Evolutionary conservation across 305 asterid species (phyloP).

Genomic region (Fraxinus latifolia): DNA sequence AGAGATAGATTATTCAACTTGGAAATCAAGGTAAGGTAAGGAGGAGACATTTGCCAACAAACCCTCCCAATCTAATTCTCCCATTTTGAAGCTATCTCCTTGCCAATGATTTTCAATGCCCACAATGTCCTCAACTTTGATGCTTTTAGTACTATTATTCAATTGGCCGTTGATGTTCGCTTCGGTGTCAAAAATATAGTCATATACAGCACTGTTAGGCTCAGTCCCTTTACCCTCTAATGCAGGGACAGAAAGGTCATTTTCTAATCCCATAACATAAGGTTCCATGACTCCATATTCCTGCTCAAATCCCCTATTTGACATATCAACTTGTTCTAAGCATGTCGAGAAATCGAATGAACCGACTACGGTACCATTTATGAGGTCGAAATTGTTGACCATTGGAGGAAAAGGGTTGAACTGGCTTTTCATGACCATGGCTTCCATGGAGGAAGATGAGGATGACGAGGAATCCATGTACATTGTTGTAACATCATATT

Average conservation of each 20-base stretch:
- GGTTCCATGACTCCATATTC: conserved; percentile 39
- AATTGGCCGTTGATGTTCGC: conserved; percentile 22
- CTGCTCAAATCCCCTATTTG: conserved; percentile 29
- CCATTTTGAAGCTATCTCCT: conserved; percentile 68
- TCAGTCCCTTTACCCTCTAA: conserved; percentile 38
- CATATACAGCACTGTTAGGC: conserved; percentile 27
- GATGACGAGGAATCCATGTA: conserved; percentile 65
- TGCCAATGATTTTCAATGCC: conserved; percentile 70
- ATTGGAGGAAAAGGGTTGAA: conserved; percentile 42
- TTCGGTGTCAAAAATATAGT: conserved; percentile 28
- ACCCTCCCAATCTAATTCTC: conserved; percentile 96
- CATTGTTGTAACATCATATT: conserved; percentile 42
- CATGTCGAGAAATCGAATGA: conserved; percentile 30
- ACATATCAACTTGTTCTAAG: conserved; percentile 24
- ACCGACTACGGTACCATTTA: conserved; percentile 19
- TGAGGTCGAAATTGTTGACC: conserved; percentile 20
- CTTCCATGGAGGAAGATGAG: conserved; percentile 46
- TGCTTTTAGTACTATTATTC: conserved; percentile 22
- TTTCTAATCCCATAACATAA: conserved; percentile 53
- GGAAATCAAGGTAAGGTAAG: conserved; percentile 85
- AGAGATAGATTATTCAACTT: conserved; percentile 36
- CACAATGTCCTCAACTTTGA: conserved; percentile 41
- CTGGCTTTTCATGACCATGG: conserved; percentile 26
- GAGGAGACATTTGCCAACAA: conserved; percentile 93
- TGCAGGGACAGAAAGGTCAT: conserved; percentile 65